Conservation (phyloP, 805 yeast species). For the Isabelozyma rhagii region DNA sequence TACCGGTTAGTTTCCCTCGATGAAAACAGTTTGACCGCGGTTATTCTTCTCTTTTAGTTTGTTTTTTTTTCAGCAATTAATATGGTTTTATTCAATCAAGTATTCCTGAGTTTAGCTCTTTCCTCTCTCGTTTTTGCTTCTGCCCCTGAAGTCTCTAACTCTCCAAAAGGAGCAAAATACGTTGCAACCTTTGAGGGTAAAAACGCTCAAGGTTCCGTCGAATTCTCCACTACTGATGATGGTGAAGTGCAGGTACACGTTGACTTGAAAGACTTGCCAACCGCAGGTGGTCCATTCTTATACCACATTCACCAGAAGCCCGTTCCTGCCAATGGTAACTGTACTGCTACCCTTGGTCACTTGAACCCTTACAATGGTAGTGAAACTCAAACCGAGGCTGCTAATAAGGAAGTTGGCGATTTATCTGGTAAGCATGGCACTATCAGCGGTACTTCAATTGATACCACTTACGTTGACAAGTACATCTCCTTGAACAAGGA, state of each 20-base stretch:
- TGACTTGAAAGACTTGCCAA: constrained; percentile 30
- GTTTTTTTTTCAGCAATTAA: not conserved
- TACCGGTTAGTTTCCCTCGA: not conserved
- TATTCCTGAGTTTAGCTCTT: constrained; percentile 5
- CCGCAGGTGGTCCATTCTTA: constrained; percentile 34
- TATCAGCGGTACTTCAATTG: constrained; percentile 23
- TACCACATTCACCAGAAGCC: constrained; percentile 38
- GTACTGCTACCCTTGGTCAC: constrained; percentile 33
- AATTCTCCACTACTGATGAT: constrained; percentile 24
- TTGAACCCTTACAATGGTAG: constrained; percentile 39
- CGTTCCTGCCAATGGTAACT: constrained; percentile 36
- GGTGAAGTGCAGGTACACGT: constrained; percentile 33
- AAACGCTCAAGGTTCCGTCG: constrained; percentile 24
- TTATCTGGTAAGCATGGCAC: constrained; percentile 39
- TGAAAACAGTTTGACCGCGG: not conserved
- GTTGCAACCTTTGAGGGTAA: constrained; percentile 21
- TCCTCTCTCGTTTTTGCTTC: constrained; percentile 12
- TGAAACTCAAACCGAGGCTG: constrained; percentile 17
- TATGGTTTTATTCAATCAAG: constrained; percentile 8
- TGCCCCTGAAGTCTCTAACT: constrained; percentile 26
- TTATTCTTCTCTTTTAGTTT: not conserved
- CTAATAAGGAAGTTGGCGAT: constrained; percentile 33
- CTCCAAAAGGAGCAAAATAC: constrained; percentile 23
- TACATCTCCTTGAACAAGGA: constrained; percentile 30
- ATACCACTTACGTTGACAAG: constrained; percentile 22